Evolutionary conservation across 1,284 basidiomycete species (phyloP), one percentile per base, ranked within the genome.

Genomic region (Trichosporon sp.): DNA sequence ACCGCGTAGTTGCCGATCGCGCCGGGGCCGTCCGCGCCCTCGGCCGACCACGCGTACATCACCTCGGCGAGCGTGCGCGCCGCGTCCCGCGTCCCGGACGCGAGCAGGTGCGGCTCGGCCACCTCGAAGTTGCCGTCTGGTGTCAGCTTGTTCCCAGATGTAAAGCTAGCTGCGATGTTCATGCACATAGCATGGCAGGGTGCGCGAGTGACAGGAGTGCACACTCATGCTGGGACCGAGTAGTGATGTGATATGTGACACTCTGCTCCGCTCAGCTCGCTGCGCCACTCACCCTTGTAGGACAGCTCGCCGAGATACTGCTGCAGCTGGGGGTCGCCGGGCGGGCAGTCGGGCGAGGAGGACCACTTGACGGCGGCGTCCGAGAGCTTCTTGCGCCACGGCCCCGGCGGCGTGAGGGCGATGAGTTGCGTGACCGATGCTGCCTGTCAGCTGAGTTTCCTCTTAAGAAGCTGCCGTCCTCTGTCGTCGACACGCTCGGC

Each of bases 251-350:
- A 4, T 32, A 9, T 5, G 32, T 9, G 32, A 5, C 32, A 32
- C 32, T n/a, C n/a, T n/a, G n/a, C n/a, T n/a, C 0, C 15, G 38
- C 15, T 18, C 18, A n/a, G 38, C 38, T 42, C 38, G 32, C 32
- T 32, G 32, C 32, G 4, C 8, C 18, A 73, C 85, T 42, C 70
- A 91, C 93, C 94, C 87, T 93, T 95, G 84, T 89, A 92, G 29
- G 94, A 85, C 42, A 95, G 83, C 79, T 95, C 90, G 7, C 93
- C 95, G 66, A 95, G 83, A 80, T 96, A 96, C 74, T 92, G 89
- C 66, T 93, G 92, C 62, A 98, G 84, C 67, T 88, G 88, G 35
- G 90, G 89, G 85, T 98, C 95, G 34, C 95, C 95, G 38, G 89
- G 88, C 15, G 93, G 91, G 80, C 87, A 90, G n/a, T 86, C 80